phyloP scores from a whole-genome alignment of 2,329 filamentous ascomycete species.

The Epichloe sibirici region DNA sequence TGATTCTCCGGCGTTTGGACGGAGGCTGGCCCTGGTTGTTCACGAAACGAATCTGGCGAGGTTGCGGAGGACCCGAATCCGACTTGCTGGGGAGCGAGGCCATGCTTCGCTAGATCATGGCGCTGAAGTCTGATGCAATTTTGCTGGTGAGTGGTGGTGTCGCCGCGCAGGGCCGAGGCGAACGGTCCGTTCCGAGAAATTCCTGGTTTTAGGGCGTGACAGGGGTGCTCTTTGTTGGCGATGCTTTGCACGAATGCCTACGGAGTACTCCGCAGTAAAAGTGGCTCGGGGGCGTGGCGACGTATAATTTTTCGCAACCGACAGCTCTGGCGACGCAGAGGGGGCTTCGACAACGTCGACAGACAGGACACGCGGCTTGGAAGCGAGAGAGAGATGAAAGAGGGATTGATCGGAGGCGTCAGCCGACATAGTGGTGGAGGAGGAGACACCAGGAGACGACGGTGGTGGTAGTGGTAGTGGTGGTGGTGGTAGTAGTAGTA shows the following conservation, averaged over 20 bases:
- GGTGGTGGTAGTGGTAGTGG: not conserved
- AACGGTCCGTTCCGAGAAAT: not conserved
- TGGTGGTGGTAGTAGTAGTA: not conserved
- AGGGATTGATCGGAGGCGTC: slow-evolving; percentile 5
- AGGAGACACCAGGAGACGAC: not conserved
- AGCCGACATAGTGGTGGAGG: slow-evolving; percentile 5
- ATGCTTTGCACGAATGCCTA: not conserved
- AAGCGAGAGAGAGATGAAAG: not conserved
- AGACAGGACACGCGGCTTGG: too few species aligned
- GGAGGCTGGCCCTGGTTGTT: slow-evolving; percentile 73
- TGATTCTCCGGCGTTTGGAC: slow-evolving; percentile 66
- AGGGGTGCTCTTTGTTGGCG: not conserved
- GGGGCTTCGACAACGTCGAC: not conserved
- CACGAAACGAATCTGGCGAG: slow-evolving; percentile 60
- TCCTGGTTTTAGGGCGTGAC: not conserved
- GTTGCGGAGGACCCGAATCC: slow-evolving; percentile 30
- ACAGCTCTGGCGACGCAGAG: not conserved
- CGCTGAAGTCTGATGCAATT: slow-evolving; percentile 10
- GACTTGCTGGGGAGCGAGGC: slow-evolving; percentile 30
- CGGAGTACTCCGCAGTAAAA: not conserved
- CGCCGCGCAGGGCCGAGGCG: not conserved
- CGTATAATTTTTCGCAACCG: not conserved
- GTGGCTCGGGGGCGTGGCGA: not conserved
- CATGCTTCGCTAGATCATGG: slow-evolving; percentile 30
- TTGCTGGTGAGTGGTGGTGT: not conserved